Conservation (phyloP, 176 grass and related monocot species). For the Carex littledalei region DNA sequence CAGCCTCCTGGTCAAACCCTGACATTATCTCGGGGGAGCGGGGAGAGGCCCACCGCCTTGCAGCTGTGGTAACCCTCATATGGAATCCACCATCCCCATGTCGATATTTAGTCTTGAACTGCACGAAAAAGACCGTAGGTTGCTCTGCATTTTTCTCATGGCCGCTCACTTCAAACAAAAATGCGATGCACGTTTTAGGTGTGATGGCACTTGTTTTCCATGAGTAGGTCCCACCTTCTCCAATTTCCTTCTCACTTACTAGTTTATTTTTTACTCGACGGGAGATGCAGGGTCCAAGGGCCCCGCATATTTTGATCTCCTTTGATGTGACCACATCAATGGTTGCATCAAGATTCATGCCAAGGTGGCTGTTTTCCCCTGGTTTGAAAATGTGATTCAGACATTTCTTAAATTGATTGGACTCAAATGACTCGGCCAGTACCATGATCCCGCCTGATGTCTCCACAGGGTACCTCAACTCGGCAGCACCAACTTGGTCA, state of each 20-base stretch:
- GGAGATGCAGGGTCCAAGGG: constrained; percentile 87
- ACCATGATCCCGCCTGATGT: constrained; percentile 75
- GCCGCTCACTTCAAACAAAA: constrained; percentile 77
- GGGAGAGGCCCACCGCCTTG: constrained; percentile 79
- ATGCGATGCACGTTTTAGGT: constrained; percentile 80
- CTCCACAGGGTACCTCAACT: constrained; percentile 83
- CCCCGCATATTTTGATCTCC: constrained; percentile 94
- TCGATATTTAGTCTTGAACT: constrained; percentile 90
- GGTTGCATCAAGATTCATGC: constrained; percentile 85
- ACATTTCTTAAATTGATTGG: constrained; percentile 75
- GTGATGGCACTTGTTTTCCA: constrained; percentile 83
- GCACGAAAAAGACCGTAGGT: constrained; percentile 89
- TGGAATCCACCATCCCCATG: constrained; percentile 68
- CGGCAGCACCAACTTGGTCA: constrained; percentile 87
- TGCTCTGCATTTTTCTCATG: constrained; percentile 42
- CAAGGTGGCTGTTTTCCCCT: constrained; percentile 47
- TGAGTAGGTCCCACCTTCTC: constrained; percentile 72
- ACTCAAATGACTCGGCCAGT: constrained; percentile 80
- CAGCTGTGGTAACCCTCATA: constrained; percentile 83
- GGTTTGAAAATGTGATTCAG: constrained; percentile 71
- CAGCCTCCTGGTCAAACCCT: constrained; percentile 97
- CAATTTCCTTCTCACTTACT: constrained; percentile 83
- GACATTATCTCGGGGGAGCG: constrained; percentile 67
- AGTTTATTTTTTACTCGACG: constrained; percentile 52
- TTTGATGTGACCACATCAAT: constrained; percentile 87